Base-by-base conservation (phyloP, 2,329 filamentous ascomycete species). In the Fusarium secorum region DNA sequence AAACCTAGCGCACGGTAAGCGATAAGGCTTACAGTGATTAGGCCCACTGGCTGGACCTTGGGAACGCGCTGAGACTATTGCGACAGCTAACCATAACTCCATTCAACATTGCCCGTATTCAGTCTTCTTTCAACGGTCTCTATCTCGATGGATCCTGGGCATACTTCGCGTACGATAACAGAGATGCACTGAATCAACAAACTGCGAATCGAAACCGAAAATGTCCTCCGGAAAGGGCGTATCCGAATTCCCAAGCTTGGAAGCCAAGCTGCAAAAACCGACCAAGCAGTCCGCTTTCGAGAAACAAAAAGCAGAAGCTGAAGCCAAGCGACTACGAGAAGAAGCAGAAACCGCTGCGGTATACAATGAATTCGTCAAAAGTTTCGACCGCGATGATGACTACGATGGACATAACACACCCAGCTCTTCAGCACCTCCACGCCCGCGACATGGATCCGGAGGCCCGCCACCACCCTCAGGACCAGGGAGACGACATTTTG, bases 271-370 rank as follows among this genome's bases (percentile, higher is more conserved):
- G 54, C 89, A 91, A 60, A 93, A 93, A 52, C 90, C 93, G 1
- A 87, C 90, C 68, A 96, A 95, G 81, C 93, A 96, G 78, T 97
- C 94, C 24, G 87, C 92, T 30, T 97, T 97, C 79, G 95, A 97
- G 82, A 91, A 91, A 75, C 93, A 97, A 79, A 94, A 93, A 80
- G 93, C 93, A 65, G 94, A 97, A 79, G 93, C 93, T 61, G 94
- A 97, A 84, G 94, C 93, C 28, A 97, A 97, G 83, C 90, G 93
- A 64, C 87, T 89, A 74, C 88, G 93, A 73, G 95, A 97, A 80
- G 92, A 91, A 76, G 93, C 91, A 72, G 95, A 97, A 82, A 97
- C 93, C 11, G 93, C 92, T 26, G 94, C 93, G 28, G 93, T 94
- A 2, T 93, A 95, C 79, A 90, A 94, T 74, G 93, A 95, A 72